A percentile compares a stretch with the other conserved stretches of the same genome.
phyloP scores from a whole-genome alignment of 306 rosid genomes.

The Cucurbita pepo region DNA sequence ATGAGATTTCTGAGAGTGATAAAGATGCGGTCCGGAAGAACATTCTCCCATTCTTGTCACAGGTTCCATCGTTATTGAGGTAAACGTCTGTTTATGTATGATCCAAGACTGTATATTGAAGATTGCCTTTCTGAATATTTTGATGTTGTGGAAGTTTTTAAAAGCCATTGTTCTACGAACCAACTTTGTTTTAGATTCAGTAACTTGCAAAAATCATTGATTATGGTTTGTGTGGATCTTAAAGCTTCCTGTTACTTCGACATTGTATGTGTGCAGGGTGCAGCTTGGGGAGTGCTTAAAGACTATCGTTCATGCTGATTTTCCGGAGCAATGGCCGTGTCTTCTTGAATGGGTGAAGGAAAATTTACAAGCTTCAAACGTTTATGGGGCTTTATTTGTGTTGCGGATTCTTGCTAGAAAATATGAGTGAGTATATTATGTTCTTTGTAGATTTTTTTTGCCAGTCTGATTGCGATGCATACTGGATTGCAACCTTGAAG shows the following conservation, averaged over 20 bases:
- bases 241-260: not conserved
- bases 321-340: conserved; percentile 92
- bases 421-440: conserved; percentile 61
- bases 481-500: not conserved
- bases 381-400: conserved; percentile 79
- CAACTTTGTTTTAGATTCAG: not conserved
- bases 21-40: conserved; percentile 71
- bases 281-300: conserved; percentile 96
- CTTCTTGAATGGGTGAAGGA: conserved; percentile 95
- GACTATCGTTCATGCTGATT: conserved; percentile 78
- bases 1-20: conserved; percentile 58
- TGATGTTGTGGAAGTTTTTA: not conserved
- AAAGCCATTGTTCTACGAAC: not conserved
- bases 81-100: conserved; percentile 3
- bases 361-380: conserved; percentile 79
- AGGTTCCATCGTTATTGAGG: conserved; percentile 90
- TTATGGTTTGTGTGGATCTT: not conserved
- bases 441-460: not conserved
- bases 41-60: conserved; percentile 62
- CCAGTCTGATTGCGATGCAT: not conserved
- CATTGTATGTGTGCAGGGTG: conserved; percentile 31
- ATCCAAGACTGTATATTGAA: not conserved
- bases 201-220: not conserved
- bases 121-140: not conserved
- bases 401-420: conserved; percentile 89